Conservation (phyloP, 2,329 filamentous ascomycete genomes). For the Sporothrix sp. region DNA sequence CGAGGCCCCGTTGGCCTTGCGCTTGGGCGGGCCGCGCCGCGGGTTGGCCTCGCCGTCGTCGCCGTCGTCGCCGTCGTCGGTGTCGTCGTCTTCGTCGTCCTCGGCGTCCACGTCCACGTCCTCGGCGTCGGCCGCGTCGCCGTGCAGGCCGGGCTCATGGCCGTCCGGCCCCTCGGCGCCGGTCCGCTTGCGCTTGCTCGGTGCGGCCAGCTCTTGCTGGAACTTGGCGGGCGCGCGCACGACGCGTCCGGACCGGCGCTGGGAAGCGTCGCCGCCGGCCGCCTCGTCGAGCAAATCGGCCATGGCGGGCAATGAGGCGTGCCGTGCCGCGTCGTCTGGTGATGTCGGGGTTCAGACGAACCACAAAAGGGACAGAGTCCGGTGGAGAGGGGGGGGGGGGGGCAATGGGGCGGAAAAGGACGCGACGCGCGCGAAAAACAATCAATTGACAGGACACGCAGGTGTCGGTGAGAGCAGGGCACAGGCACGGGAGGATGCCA, state of each 20-base stretch:
- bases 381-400: background rate
- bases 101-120: slow-evolving; percentile 26
- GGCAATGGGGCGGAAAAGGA: background rate
- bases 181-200: slow-evolving; percentile 48
- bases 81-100: slow-evolving; percentile 32
- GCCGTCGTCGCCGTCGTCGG: slow-evolving; percentile 23
- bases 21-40: slow-evolving; percentile 29
- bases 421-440: slow-evolving; percentile 1
- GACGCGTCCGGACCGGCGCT: slow-evolving; percentile 61
- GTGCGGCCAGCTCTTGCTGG: slow-evolving; percentile 39
- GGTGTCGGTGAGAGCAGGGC: too few relatives aligned
- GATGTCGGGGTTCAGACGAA: background rate
- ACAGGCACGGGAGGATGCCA: too few relatives aligned
- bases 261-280: slow-evolving; percentile 22
- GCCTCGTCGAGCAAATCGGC: slow-evolving; percentile 8
- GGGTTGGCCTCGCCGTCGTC: slow-evolving; percentile 22
- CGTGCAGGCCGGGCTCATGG: slow-evolving; percentile 26
- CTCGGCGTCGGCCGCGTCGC: slow-evolving; percentile 29
- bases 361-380: background rate
- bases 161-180: slow-evolving; percentile 33
- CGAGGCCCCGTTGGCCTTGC: slow-evolving; percentile 21
- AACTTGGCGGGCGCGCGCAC: slow-evolving; percentile 51
- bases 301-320: slow-evolving; percentile 4
- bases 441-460: background rate
- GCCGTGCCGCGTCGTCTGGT: background rate